Percentiles rank a stretch among this genome's conserved stretches.
Evolutionary conservation across 2,329 filamentous ascomycete species (phyloP).

Genomic region (Gremmenia infestans): DNA sequence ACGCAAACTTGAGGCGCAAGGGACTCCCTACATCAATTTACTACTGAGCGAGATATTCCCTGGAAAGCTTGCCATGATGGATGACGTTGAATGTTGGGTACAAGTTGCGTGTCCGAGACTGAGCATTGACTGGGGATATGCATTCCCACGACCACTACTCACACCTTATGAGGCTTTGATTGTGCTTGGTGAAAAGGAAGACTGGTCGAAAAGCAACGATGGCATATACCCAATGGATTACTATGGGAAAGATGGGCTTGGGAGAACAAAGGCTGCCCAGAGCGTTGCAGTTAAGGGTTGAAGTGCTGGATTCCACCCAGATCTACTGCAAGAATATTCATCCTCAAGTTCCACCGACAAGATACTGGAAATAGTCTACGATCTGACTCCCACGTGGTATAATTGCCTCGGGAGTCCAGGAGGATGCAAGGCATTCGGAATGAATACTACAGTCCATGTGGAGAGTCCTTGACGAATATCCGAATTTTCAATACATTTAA

Average conservation of each 20-base stretch:
- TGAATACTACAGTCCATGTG: too few relatives aligned
- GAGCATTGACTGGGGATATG: slow-evolving; percentile 99
- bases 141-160: slow-evolving; percentile 80
- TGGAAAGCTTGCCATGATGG: slow-evolving; percentile 88
- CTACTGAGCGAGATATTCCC: slow-evolving; percentile 95
- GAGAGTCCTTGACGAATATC: too few relatives aligned
- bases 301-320: slow-evolving; percentile 1
- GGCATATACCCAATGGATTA: slow-evolving; percentile 97
- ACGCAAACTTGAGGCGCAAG: slow-evolving; percentile 61
- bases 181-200: slow-evolving; percentile 72
- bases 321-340: not conserved
- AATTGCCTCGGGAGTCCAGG: too few relatives aligned
- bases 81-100: slow-evolving; percentile 94
- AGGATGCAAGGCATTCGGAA: too few relatives aligned
- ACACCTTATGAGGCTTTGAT: slow-evolving; percentile 95
- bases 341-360: not conserved
- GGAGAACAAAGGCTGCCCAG: slow-evolving; percentile 56
- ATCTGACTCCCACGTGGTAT: not conserved
- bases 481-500: too few relatives aligned
- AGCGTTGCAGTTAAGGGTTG: slow-evolving; percentile 15
- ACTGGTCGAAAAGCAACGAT: slow-evolving; percentile 57
- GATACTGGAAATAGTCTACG: not conserved
- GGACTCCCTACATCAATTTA: slow-evolving; percentile 78
- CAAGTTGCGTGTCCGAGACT: slow-evolving; percentile 95
- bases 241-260: slow-evolving; percentile 86